Conservation (phyloP, 116 monocot genomes). For the Dioscorea cayenensis region DNA sequence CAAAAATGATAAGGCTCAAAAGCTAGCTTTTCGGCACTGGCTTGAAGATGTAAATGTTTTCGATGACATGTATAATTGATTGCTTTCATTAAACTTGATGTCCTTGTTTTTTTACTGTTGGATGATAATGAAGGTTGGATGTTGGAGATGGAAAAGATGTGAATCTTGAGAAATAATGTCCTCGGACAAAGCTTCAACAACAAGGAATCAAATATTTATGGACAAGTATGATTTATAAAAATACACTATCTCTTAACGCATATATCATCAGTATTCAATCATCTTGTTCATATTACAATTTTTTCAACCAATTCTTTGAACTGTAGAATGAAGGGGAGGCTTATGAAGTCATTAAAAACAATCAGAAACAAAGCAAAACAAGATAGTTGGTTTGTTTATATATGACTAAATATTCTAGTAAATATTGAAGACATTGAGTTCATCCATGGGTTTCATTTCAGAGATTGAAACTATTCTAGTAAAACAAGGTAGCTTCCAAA, state of each 20-base stretch:
- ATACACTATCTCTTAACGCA: background rate
- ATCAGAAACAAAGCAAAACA: no score
- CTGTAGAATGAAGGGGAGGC: slow-evolving; percentile 62
- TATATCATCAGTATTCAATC: no score
- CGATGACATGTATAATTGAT: background rate
- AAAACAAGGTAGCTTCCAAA: no score
- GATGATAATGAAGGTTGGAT: slow-evolving; percentile 56
- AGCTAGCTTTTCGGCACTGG: slow-evolving; percentile 88
- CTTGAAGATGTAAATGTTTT: slow-evolving; percentile 75
- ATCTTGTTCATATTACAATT: background rate
- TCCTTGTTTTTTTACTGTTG: no score
- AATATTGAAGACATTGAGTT: no score
- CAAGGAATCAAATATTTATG: slow-evolving; percentile 86
- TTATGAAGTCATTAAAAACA: slow-evolving; percentile 59
- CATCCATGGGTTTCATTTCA: no score
- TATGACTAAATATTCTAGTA: no score
- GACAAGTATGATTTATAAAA: slow-evolving; percentile 36
- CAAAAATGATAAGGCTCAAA: slow-evolving; percentile 74
- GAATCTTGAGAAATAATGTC: slow-evolving; percentile 64
- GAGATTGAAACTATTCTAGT: no score
- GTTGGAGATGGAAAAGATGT: slow-evolving; percentile 81
- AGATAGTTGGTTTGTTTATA: no score
- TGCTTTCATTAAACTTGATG: no score
- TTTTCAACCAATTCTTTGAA: background rate
- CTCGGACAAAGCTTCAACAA: slow-evolving; percentile 63